A percentile compares a stretch with the other conserved stretches of the same genome.
Evolutionary conservation across 2,329 filamentous ascomycete genomes (phyloP).

Genomic region (Fusarium euwallaceae): DNA sequence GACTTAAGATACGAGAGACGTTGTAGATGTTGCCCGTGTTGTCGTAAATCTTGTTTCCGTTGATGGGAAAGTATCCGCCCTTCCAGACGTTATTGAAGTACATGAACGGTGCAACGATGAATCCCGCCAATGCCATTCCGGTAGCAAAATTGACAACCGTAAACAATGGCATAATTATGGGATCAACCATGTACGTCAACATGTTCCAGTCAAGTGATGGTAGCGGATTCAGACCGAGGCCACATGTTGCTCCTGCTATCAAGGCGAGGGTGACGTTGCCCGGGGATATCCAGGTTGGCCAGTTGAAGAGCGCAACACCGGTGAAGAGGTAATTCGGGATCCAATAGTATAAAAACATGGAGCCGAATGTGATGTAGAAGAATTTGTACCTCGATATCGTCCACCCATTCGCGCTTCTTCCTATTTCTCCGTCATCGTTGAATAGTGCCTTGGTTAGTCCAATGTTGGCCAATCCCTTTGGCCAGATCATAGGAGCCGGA

Average conservation of each 20-base stretch:
- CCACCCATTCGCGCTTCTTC: conserved; percentile 41
- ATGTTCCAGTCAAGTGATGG: conserved; percentile 59
- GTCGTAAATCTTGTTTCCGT: conserved; percentile 67
- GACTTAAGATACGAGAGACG: conserved; percentile 64
- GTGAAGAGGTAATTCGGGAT: conserved; percentile 64
- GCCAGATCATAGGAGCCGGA: conserved; percentile 65
- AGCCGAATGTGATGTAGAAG: conserved; percentile 56
- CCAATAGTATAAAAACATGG: conserved; percentile 66
- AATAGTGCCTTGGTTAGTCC: conserved; percentile 53
- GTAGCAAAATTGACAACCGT: conserved; percentile 46
- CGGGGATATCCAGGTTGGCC: conserved; percentile 65
- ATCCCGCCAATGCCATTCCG: conserved; percentile 63
- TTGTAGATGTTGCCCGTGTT: conserved; percentile 67
- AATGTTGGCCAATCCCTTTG: conserved; percentile 60
- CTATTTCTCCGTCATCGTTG: conserved; percentile 34
- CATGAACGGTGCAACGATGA: conserved; percentile 63
- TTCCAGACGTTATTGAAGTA: conserved; percentile 62
- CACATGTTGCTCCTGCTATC: conserved; percentile 53
- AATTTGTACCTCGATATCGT: conserved; percentile 52
- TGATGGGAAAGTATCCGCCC: conserved; percentile 68
- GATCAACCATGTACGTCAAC: conserved; percentile 46
- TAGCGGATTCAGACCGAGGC: conserved; percentile 54
- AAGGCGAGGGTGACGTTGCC: conserved; percentile 52
- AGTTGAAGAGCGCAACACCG: conserved; percentile 61
- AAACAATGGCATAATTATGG: conserved; percentile 49